Conservation (phyloP, 148 eudicot species). For the Selenicereus undatus region DNA sequence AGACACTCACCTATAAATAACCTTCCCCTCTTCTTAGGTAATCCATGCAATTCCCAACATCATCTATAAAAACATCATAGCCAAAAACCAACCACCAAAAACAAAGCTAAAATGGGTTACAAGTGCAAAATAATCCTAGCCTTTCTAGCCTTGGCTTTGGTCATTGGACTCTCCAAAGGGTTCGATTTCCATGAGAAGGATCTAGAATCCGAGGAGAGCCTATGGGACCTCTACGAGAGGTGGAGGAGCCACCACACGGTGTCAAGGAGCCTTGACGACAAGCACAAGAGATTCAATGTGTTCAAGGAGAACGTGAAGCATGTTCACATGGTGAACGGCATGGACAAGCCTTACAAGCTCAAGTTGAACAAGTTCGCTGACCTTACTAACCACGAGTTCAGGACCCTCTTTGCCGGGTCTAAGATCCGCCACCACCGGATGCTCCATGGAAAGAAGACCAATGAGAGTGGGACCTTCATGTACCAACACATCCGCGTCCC, state of each 20-base stretch:
- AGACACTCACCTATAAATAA: slow-evolving; percentile 32
- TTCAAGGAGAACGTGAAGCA: slow-evolving; percentile 72
- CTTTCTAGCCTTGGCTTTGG: slow-evolving; percentile 42
- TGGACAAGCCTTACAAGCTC: slow-evolving; percentile 83
- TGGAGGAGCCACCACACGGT: slow-evolving; percentile 95
- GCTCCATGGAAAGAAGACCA: slow-evolving; percentile 42
- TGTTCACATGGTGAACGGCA: slow-evolving; percentile 56
- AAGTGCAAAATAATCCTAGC: slow-evolving; percentile 35
- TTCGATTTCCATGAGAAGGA: slow-evolving; percentile 71
- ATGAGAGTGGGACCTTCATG: slow-evolving; percentile 40
- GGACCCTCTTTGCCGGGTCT: slow-evolving; percentile 52
- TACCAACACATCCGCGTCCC: slow-evolving; percentile 61
- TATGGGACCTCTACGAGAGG: slow-evolving; percentile 86
- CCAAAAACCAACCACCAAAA: not conserved
- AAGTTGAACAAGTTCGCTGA: slow-evolving; percentile 85
- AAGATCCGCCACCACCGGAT: slow-evolving; percentile 62
- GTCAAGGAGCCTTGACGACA: slow-evolving; percentile 65
- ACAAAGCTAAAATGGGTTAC: slow-evolving; percentile 35
- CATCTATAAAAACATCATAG: slow-evolving; percentile 7
- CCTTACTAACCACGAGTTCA: slow-evolving; percentile 82
- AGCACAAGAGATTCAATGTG: slow-evolving; percentile 74
- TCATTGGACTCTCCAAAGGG: slow-evolving; percentile 39
- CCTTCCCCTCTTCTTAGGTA: slow-evolving; percentile 15
- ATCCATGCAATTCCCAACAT: slow-evolving; percentile 15
- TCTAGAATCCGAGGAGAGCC: slow-evolving; percentile 68